Percentiles rank a stretch among this genome's conserved stretches.
Conservation (phyloP, 2,329 filamentous ascomycete genomes). For the Fusarium hostae region DNA sequence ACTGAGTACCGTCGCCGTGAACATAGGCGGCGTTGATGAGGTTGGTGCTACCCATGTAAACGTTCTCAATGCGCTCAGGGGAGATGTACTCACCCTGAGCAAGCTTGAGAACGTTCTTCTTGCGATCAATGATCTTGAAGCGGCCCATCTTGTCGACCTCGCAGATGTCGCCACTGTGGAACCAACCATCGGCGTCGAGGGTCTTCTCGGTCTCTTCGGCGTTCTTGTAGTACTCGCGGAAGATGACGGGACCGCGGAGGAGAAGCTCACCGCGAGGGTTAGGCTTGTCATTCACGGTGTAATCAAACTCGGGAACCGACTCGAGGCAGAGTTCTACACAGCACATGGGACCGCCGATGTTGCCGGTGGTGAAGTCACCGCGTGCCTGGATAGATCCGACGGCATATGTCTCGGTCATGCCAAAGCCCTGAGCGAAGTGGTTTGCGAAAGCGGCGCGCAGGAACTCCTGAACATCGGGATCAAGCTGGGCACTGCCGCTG, state of each 20-base stretch:
- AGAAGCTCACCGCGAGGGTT: constrained; percentile 90
- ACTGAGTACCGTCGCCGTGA: constrained; percentile 87
- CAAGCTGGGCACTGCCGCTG: constrained; percentile 89
- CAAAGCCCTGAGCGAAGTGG: constrained; percentile 87
- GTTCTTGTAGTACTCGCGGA: constrained; percentile 91
- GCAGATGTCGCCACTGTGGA: constrained; percentile 93
- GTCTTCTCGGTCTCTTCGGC: constrained; percentile 85
- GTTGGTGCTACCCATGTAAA: constrained; percentile 84
- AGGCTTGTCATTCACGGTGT: constrained; percentile 87
- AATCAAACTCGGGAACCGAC: constrained; percentile 95
- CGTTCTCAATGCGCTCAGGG: constrained; percentile 95
- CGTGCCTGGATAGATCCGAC: constrained; percentile 75
- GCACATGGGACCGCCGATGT: constrained; percentile 79
- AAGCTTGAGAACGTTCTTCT: constrained; percentile 99
- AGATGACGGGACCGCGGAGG: constrained; percentile 81
- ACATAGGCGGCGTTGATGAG: constrained; percentile 86
- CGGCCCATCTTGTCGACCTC: constrained; percentile 86
- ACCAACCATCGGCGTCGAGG: constrained; percentile 92
- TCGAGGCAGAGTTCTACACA: constrained; percentile 80
- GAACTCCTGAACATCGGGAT: constrained; percentile 88
- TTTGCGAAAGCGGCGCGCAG: constrained; percentile 84
- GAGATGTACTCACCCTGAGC: constrained; percentile 98
- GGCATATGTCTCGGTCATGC: constrained; percentile 93
- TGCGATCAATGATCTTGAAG: constrained; percentile 92
- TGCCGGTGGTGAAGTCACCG: constrained; percentile 79